These are phyloP conservation scores for Pilaira anomala DNA, from an alignment of 192 early-diverging fungal genomes.

Conservation along the genomic window DNA sequence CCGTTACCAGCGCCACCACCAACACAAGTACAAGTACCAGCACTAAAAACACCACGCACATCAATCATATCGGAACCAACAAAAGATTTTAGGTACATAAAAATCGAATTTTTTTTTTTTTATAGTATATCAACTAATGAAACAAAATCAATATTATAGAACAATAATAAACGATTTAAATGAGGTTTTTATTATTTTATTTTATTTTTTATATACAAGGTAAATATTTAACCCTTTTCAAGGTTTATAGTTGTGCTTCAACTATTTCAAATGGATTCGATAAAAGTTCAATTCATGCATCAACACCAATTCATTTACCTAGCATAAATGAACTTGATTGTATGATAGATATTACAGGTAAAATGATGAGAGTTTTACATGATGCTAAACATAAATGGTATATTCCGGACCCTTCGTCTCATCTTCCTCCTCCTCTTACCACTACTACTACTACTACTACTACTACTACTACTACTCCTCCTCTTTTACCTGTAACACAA, in stretches of 20 bases:
- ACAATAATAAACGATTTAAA: not conserved
- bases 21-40: no score
- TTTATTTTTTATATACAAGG: not conserved
- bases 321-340: conserved; percentile 16
- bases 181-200: not conserved
- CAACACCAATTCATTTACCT: not conserved
- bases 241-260: conserved; percentile 6
- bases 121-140: no score
- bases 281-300: not conserved
- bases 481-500: not conserved
- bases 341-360: conserved; percentile 6
- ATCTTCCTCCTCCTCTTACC: no score
- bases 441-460: no score
- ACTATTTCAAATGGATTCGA: not conserved
- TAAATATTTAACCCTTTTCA: not conserved
- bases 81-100: no score
- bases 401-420: no score
- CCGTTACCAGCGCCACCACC: no score
- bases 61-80: no score
- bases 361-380: not conserved
- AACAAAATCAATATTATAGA: no score
- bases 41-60: no score
- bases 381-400: conserved; percentile 7
- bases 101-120: no score
- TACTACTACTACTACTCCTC: not conserved